phyloP scores from a whole-genome alignment of 768 basidiomycete genomes.

The Paxillus ammoniavirescens region DNA sequence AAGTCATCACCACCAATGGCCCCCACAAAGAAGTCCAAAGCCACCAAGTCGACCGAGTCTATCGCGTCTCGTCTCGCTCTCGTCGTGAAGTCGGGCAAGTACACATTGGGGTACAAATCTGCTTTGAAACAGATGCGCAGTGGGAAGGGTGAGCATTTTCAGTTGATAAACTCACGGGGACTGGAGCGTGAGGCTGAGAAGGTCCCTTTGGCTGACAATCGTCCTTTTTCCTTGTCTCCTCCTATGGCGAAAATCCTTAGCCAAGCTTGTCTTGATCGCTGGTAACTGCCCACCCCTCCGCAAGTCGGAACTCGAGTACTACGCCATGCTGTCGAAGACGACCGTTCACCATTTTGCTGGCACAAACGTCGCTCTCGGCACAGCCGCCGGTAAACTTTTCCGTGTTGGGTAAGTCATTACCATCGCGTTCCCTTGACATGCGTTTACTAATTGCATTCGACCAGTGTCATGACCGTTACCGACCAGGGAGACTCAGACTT shows the following conservation, averaged over 20 bases:
- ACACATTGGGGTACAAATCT: slow-evolving; percentile 96
- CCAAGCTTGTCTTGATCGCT: slow-evolving; percentile 97
- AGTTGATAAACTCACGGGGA: slow-evolving; percentile 63
- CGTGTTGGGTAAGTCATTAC: slow-evolving; percentile 78
- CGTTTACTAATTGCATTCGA: slow-evolving; percentile 7
- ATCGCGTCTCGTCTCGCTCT: slow-evolving; percentile 90
- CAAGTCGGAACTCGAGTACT: slow-evolving; percentile 99
- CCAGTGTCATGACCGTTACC: slow-evolving; percentile 93
- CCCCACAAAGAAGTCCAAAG: slow-evolving; percentile 93
- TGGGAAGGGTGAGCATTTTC: slow-evolving; percentile 82
- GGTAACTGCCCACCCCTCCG: slow-evolving; percentile 99
- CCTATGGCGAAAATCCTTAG: slow-evolving; percentile 39
- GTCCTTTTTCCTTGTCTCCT: slow-evolving; percentile 24
- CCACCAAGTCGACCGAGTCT: slow-evolving; percentile 89
- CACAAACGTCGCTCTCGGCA: slow-evolving; percentile 97
- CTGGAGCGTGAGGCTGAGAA: slow-evolving; percentile 99
- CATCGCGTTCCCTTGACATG: not conserved
- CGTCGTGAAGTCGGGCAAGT: slow-evolving; percentile 99
- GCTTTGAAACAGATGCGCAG: slow-evolving; percentile 97
- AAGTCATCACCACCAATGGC: slow-evolving; percentile 61
- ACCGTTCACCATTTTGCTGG: slow-evolving; percentile 97
- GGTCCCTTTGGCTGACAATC: slow-evolving; percentile 82
- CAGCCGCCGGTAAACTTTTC: slow-evolving; percentile 99
- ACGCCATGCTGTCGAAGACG: slow-evolving; percentile 99
- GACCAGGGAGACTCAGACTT: slow-evolving; percentile 98